Conservation (phyloP, 306 rosid genomes). For the Purshia tridentata region DNA sequence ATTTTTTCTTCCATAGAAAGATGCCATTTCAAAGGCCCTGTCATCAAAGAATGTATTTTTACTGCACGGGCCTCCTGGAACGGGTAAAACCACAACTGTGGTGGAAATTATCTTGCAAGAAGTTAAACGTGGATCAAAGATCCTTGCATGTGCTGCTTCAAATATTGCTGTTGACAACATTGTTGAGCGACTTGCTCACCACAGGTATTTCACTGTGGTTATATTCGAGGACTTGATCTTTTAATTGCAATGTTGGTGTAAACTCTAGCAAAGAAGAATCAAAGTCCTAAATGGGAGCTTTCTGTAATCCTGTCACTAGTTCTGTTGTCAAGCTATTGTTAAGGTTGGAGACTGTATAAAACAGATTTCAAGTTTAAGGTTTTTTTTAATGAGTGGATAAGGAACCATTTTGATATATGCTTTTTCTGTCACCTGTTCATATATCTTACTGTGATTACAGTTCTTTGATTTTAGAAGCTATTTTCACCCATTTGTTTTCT, state of each 20-base stretch:
- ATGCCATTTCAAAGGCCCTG: constrained; percentile 85
- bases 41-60: constrained; percentile 81
- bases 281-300: background rate
- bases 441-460: background rate
- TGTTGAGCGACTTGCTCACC: constrained; percentile 88
- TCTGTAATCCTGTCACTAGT: background rate
- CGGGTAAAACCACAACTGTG: constrained; percentile 95
- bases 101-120: constrained; percentile 97
- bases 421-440: background rate
- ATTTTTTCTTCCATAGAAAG: constrained; percentile 50
- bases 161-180: constrained; percentile 99
- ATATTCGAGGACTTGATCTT: constrained; percentile 17
- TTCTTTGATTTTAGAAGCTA: background rate
- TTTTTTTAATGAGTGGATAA: background rate
- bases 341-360: background rate
- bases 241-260: background rate
- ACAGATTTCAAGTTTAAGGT: background rate
- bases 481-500: background rate
- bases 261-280: background rate
- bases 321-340: background rate
- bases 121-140: constrained; percentile 92
- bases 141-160: constrained; percentile 97
- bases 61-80: constrained; percentile 99
- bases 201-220: constrained; percentile 49
- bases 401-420: background rate